phyloP scores from a whole-genome alignment of 768 basidiomycete species.

The Pisolithus marmoratus region DNA sequence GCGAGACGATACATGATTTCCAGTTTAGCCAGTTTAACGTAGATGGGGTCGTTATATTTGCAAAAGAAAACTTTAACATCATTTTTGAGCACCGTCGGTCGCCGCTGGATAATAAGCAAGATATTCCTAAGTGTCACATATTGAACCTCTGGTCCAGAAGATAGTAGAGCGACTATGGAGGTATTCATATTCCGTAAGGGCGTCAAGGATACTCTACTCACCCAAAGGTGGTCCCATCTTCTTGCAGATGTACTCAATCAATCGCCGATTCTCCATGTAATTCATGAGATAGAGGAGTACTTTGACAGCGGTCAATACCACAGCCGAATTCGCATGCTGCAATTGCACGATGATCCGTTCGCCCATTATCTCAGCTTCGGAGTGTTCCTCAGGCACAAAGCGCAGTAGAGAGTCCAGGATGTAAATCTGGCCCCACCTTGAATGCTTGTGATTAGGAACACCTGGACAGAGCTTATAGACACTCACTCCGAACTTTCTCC shows the following conservation, averaged over 20 bases:
- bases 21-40: conserved; percentile 95
- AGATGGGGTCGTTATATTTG: conserved; percentile 99
- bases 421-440: conserved; percentile 98
- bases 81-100: conserved; percentile 88
- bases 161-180: conserved; percentile 77
- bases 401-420: conserved; percentile 92
- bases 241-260: conserved; percentile 88
- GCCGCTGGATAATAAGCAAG: conserved; percentile 91
- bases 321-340: conserved; percentile 98
- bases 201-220: conserved; percentile 22
- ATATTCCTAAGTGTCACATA: conserved; percentile 97
- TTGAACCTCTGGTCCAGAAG: conserved; percentile 97
- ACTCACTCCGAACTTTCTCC: conserved; percentile 97
- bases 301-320: conserved; percentile 98
- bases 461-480: neutral
- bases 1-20: conserved; percentile 99
- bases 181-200: conserved; percentile 2
- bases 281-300: conserved; percentile 96
- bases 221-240: conserved; percentile 99
- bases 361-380: conserved; percentile 92
- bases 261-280: conserved; percentile 87
- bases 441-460: conserved; percentile 9
- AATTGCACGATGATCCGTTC: conserved; percentile 91
- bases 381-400: conserved; percentile 83
- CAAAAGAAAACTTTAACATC: conserved; percentile 99